These are phyloP conservation scores for Ganoderma boninense DNA, from an alignment of 1,284 basidiomycete species.

Conservation along the genomic window DNA sequence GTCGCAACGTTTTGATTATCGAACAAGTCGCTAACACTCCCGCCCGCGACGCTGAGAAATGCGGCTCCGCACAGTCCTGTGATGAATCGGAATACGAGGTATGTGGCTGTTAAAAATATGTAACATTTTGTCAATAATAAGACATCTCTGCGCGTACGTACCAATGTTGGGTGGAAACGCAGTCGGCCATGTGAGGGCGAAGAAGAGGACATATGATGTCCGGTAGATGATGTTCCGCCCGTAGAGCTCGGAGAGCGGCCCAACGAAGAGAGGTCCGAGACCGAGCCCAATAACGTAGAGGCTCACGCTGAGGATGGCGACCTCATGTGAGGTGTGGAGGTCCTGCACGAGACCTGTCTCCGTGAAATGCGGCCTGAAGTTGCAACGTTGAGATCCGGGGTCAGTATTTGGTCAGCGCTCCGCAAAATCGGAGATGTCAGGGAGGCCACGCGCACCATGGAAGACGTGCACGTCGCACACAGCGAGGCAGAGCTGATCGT, in stretches of 20 bases:
- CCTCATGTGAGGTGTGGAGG: slow-evolving; percentile 68
- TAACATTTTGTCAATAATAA: no score
- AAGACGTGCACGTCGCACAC: slow-evolving; percentile 77
- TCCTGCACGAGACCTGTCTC: slow-evolving; percentile 67
- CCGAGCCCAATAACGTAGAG: slow-evolving; percentile 74
- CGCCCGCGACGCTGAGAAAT: slow-evolving; percentile 84
- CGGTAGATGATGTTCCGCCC: slow-evolving; percentile 54
- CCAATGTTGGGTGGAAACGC: slow-evolving; percentile 60
- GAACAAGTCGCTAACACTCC: slow-evolving; percentile 82
- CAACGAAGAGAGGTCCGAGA: slow-evolving; percentile 56
- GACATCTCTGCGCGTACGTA: slow-evolving; percentile 33
- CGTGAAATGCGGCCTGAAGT: slow-evolving; percentile 69
- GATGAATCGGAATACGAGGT: slow-evolving; percentile 75
- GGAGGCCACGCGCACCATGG: slow-evolving; percentile 56
- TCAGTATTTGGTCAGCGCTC: background rate
- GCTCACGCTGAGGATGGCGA: slow-evolving; percentile 75
- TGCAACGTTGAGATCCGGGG: background rate
- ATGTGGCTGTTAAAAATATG: slow-evolving; percentile 50
- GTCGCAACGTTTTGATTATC: slow-evolving; percentile 67
- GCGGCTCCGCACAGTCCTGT: slow-evolving; percentile 76
- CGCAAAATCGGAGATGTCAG: background rate
- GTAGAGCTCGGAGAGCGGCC: slow-evolving; percentile 62
- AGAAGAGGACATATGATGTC: slow-evolving; percentile 48
- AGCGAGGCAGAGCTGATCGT: slow-evolving; percentile 62
- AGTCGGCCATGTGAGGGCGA: slow-evolving; percentile 60